Conservation (phyloP, 1,139 yeast genomes). For the Arxiozyma heterogenica region DNA sequence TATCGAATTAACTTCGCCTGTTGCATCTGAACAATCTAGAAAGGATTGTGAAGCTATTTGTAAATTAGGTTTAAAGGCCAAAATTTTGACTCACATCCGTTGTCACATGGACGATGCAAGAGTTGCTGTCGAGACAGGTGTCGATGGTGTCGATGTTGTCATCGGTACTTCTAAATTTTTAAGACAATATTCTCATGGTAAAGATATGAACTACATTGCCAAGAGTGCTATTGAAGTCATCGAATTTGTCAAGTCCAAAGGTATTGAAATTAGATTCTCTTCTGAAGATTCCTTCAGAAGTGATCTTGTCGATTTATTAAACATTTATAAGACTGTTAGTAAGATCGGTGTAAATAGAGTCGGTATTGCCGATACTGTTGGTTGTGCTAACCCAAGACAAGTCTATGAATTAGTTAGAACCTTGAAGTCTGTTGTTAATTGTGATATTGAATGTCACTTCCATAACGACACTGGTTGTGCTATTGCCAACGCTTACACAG, state of each 20-base stretch:
- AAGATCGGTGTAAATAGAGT: slow-evolving; percentile 97
- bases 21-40: slow-evolving; percentile 91
- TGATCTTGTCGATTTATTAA: slow-evolving; percentile 87
- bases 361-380: slow-evolving; percentile 98
- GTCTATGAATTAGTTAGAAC: slow-evolving; percentile 95
- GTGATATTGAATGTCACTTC: slow-evolving; percentile 98
- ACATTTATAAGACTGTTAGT: slow-evolving; percentile 93
- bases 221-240: slow-evolving; percentile 93
- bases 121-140: slow-evolving; percentile 96
- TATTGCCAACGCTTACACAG: slow-evolving; percentile 95
- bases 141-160: slow-evolving; percentile 97
- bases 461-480: slow-evolving; percentile 99
- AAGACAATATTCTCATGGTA: slow-evolving; percentile 92
- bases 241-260: slow-evolving; percentile 94
- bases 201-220: slow-evolving; percentile 97
- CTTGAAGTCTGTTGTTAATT: slow-evolving; percentile 81
- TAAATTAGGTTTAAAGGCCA: slow-evolving; percentile 91
- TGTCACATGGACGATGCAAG: slow-evolving; percentile 99
- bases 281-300: slow-evolving; percentile 97
- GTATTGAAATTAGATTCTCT: slow-evolving; percentile 92
- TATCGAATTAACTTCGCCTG: slow-evolving; percentile 94
- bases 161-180: slow-evolving; percentile 95
- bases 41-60: slow-evolving; percentile 95
- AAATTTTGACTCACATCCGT: slow-evolving; percentile 83
- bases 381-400: slow-evolving; percentile 98